phyloP scores from a whole-genome alignment of 2,329 filamentous ascomycete species.

The Botryotinia narcissicola region DNA sequence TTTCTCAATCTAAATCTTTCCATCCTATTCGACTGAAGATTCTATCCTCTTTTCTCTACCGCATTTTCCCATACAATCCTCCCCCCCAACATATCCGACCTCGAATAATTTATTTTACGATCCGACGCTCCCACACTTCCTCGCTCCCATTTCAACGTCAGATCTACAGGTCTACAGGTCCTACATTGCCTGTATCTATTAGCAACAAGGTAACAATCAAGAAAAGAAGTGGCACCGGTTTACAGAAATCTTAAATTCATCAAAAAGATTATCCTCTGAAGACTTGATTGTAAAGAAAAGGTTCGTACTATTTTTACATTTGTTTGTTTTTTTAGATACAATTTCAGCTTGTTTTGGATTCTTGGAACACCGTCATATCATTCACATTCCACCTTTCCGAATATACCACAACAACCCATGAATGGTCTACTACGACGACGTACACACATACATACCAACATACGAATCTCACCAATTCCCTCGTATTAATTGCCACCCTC shows the following conservation, averaged over 20 bases:
- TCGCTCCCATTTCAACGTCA: background rate
- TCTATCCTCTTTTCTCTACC: background rate
- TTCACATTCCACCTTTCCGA: conserved; percentile 11
- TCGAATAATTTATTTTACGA: background rate
- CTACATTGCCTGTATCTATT: background rate
- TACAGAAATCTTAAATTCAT: background rate
- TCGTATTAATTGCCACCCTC: background rate
- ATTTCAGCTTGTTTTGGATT: conserved; percentile 8
- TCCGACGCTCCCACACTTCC: background rate
- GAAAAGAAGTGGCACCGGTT: background rate
- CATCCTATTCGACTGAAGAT: background rate
- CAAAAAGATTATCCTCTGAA: conserved; percentile 6
- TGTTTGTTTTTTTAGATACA: background rate
- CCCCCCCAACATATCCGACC: background rate
- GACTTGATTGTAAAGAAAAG: conserved; percentile 20
- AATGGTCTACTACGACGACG: background rate
- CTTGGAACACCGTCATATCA: conserved; percentile 5
- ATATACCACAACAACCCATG: background rate
- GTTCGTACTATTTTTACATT: conserved; percentile 4
- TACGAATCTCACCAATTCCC: background rate
- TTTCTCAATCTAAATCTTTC: background rate
- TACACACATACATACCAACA: background rate
- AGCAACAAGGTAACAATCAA: background rate
- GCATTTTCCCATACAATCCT: background rate
- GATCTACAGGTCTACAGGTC: conserved; percentile 2